These are phyloP conservation scores for Heimioporus sp. DNA, from an alignment of 768 basidiomycete species.

Conservation along the genomic window DNA sequence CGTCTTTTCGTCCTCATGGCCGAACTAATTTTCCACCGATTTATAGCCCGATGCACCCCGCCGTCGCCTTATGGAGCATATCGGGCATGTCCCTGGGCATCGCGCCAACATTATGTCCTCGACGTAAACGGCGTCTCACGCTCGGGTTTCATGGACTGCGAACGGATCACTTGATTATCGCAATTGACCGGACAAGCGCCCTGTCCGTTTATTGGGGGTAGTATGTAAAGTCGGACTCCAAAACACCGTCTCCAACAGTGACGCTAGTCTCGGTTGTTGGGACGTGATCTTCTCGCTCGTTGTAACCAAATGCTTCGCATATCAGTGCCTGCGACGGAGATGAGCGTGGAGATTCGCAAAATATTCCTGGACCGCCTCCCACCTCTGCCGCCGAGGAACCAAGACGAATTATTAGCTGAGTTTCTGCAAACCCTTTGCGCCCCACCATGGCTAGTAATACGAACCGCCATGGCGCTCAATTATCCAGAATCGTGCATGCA, in stretches of 20 bases:
- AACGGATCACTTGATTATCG: slow-evolving; percentile 64
- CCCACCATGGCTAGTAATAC: not conserved
- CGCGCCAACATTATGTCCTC: slow-evolving; percentile 58
- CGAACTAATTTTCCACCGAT: not conserved
- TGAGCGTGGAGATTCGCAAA: slow-evolving; percentile 8
- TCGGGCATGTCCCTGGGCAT: slow-evolving; percentile 64
- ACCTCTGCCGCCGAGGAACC: not conserved
- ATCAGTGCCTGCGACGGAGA: slow-evolving; percentile 28
- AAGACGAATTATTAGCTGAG: not conserved
- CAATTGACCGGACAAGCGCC: slow-evolving; percentile 59
- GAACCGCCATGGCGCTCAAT: slow-evolving; percentile 7
- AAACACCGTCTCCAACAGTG: slow-evolving; percentile 62
- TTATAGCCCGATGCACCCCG: slow-evolving; percentile 49
- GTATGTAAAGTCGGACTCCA: slow-evolving; percentile 59
- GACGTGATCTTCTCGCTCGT: slow-evolving; percentile 52
- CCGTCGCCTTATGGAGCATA: slow-evolving; percentile 58
- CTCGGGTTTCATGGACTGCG: slow-evolving; percentile 64
- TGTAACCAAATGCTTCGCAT: slow-evolving; percentile 38
- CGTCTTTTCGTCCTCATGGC: not conserved
- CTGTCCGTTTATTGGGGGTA: slow-evolving; percentile 62
- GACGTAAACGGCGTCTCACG: slow-evolving; percentile 61
- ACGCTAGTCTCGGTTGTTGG: slow-evolving; percentile 67
- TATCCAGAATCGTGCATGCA: slow-evolving; percentile 17
- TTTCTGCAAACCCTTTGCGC: not conserved
- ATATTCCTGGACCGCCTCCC: not conserved